A percentile compares a stretch with the other conserved stretches of the same genome.
phyloP scores from a whole-genome alignment of 1,139 yeast species.

The Pneumocystis carinii region DNA sequence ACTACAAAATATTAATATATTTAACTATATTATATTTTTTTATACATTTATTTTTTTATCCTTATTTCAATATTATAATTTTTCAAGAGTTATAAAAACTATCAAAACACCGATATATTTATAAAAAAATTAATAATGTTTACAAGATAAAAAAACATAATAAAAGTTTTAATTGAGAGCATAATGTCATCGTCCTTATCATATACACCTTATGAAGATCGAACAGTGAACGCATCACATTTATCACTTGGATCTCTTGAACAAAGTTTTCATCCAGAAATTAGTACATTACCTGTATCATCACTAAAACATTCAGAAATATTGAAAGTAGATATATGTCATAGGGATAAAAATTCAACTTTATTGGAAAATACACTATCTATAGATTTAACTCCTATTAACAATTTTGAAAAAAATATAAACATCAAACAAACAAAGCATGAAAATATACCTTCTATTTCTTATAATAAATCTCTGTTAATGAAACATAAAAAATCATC shows the following conservation, averaged over 20 bases:
- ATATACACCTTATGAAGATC: background rate
- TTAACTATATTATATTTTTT: background rate
- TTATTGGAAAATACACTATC: background rate
- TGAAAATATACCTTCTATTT: background rate
- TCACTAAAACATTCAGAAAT: background rate
- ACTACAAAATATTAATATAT: background rate
- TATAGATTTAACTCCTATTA: background rate
- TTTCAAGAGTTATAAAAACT: background rate
- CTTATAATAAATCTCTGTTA: background rate
- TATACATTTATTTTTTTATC: background rate
- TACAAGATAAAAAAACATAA: background rate
- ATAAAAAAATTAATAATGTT: background rate
- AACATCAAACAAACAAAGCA: background rate
- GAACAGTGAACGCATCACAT: background rate
- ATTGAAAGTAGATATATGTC: background rate
- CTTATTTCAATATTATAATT: background rate
- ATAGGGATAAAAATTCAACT: background rate
- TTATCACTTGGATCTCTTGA: background rate
- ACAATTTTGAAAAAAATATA: background rate
- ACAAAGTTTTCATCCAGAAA: slow-evolving; percentile 1
- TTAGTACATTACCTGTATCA: background rate
- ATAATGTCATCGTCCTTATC: background rate
- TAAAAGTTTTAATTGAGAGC: background rate
- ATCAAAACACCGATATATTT: background rate
- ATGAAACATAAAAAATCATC: background rate